Evolutionary conservation across 1,284 basidiomycete genomes (phyloP).

Genomic region (Cutaneotrichosporon sp.): DNA sequence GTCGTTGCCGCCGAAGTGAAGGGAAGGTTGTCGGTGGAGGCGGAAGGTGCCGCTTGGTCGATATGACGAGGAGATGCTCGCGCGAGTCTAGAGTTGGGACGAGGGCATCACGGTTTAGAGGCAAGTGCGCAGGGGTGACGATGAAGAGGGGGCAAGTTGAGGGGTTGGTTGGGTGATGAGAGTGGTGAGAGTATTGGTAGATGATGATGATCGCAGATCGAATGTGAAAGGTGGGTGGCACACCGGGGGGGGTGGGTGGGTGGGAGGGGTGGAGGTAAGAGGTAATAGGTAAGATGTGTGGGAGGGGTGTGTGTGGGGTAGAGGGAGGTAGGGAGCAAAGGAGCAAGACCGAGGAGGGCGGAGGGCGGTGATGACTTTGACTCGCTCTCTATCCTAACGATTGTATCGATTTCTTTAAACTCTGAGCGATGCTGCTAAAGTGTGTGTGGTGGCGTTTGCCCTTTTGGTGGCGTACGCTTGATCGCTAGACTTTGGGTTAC

Average conservation of each 20-base stretch:
- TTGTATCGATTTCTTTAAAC: too few relatives aligned
- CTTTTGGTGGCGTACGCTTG: too few relatives aligned
- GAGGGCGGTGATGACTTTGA: neutral
- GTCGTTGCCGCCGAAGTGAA: conserved; percentile 5
- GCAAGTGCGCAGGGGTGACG: neutral
- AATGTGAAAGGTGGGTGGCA: too few relatives aligned
- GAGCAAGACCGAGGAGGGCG: neutral
- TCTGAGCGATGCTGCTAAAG: too few relatives aligned
- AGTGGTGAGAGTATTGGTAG: neutral
- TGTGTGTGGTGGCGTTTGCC: too few relatives aligned
- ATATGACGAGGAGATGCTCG: neutral
- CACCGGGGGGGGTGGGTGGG: too few relatives aligned
- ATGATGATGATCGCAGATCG: neutral
- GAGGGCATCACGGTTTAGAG: neutral
- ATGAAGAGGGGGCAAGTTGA: neutral
- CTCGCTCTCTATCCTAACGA: too few relatives aligned
- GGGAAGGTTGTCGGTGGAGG: neutral
- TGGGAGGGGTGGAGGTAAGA: too few relatives aligned
- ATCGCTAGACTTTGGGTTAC: too few relatives aligned
- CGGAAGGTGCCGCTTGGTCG: neutral
- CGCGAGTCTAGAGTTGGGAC: neutral
- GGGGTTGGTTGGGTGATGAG: neutral
- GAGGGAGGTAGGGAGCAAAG: too few relatives aligned
- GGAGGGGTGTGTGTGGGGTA: too few relatives aligned
- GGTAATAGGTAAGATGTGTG: too few relatives aligned